Evolutionary conservation across 73 alveolate species (phyloP), one percentile per base, ranked within the genome.

Genomic region (Breviolum minutum): DNA sequence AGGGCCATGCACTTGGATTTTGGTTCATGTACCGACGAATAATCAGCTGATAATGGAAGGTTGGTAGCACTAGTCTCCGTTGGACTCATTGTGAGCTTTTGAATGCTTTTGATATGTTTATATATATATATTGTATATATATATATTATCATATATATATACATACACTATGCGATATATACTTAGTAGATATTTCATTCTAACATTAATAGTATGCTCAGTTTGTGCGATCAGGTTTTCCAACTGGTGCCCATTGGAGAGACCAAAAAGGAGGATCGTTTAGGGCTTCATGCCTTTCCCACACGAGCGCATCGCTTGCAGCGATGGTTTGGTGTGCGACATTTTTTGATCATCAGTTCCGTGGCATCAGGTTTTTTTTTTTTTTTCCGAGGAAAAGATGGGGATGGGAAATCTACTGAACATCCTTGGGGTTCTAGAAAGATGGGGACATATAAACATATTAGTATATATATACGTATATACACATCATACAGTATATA

Each of bases 301-400:
- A 92, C 98, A 1, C 89, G 98, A 0, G 98, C 98, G 22, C 98
- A 92, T 68, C 98, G 98, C 19, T 29, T 92, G 68, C 98, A 92
- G 80, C 24, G 98, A 29, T 92, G 98, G 98, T 92, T 92, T 22
- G 98, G 98, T 27, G 98, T 92, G 98, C 54, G 98, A 89, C 98
- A 74, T 29, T 62, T 92, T 63, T 14, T 86, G 80, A 63, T 86
- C 79, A 26, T 86, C 81, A 86, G 94, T 48, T 8, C 12, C 73
- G 20, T 61, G 92, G 92, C 54, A 40, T 40, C 54, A 40, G 54
- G n/a, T n/a, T n/a, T n/a, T n/a, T n/a, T n/a, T n/a, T n/a, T n/a
- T 40, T 40, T 40, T 40, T 40, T 40, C 3, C 54, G 54, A 40
- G 54, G 54, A 40, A 40, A 40, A 40, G 54, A 40, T 40, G 84